Percentiles rank a stretch among this genome's conserved stretches.
Evolutionary conservation across 257 asterid species (phyloP).

Genomic region (Cordia subcordata): DNA sequence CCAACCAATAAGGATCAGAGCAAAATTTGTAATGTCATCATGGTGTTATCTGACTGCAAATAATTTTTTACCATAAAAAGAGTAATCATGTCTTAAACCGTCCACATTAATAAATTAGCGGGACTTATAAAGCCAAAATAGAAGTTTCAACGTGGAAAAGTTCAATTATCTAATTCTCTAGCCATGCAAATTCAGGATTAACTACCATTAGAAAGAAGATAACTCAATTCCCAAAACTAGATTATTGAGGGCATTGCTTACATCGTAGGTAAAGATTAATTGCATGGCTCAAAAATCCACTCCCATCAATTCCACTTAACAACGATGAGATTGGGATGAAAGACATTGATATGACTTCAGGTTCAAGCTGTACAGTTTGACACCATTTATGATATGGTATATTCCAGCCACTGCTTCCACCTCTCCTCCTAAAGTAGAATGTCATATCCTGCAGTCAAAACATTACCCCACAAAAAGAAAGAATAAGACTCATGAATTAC

Average conservation of each 20-base stretch:
- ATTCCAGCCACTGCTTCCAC: conserved; percentile 54
- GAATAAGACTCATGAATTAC: not conserved
- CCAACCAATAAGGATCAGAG: too few species aligned
- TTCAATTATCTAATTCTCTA: too few species aligned
- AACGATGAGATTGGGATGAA: conserved; percentile 73
- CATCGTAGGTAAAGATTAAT: conserved; percentile 75
- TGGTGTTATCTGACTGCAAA: too few species aligned
- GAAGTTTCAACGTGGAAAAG: too few species aligned
- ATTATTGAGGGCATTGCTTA: conserved; percentile 30
- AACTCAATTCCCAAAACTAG: not conserved
- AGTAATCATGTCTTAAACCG: too few species aligned
- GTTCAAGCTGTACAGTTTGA: conserved; percentile 71
- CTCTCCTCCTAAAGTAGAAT: conserved; percentile 67
- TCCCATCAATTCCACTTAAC: conserved; percentile 70
- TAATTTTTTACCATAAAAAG: too few species aligned
- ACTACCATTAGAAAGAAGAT: too few species aligned
- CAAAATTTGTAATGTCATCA: too few species aligned
- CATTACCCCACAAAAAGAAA: not conserved
- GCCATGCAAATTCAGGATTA: too few species aligned
- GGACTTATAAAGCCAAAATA: too few species aligned
- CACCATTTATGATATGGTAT: conserved; percentile 63
- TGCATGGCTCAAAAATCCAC: conserved; percentile 78
- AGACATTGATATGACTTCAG: conserved; percentile 70
- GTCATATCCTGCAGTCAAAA: conserved; percentile 55
- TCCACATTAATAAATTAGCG: too few species aligned